A percentile compares a stretch with the other conserved stretches of the same genome.
phyloP scores from a whole-genome alignment of 2,329 filamentous ascomycete species.

The Neodidymelliopsis sp. region DNA sequence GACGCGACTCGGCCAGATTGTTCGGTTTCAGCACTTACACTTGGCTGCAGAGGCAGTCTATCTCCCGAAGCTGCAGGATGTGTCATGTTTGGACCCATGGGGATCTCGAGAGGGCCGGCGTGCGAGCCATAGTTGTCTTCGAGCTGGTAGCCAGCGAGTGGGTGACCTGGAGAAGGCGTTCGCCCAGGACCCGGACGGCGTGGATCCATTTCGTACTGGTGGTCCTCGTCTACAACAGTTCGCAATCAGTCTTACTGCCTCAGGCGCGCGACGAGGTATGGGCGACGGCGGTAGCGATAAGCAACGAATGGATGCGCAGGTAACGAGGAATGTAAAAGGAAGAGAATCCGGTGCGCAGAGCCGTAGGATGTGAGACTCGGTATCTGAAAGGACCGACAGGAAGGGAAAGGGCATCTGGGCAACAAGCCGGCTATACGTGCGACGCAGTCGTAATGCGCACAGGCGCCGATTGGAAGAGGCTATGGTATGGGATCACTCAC shows the following conservation, averaged over 20 bases:
- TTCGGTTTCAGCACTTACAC: slow-evolving; percentile 63
- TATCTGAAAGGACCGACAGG: slow-evolving; percentile 11
- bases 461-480: slow-evolving; percentile 13
- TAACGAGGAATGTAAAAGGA: slow-evolving; percentile 14
- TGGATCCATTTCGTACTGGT: slow-evolving; percentile 59
- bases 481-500: slow-evolving; percentile 35
- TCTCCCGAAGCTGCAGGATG: slow-evolving; percentile 69
- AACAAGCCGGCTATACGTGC: slow-evolving; percentile 18
- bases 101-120: slow-evolving; percentile 70
- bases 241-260: slow-evolving; percentile 29
- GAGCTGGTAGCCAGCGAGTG: slow-evolving; percentile 79
- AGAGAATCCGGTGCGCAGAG: slow-evolving; percentile 10
- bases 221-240: slow-evolving; percentile 33
- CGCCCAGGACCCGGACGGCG: slow-evolving; percentile 53
- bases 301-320: slow-evolving; percentile 23
- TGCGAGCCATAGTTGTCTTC: slow-evolving; percentile 74
- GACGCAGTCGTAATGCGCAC: slow-evolving; percentile 20
- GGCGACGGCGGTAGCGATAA: slow-evolving; percentile 3
- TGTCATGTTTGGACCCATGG: slow-evolving; percentile 64
- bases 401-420: slow-evolving; percentile 21
- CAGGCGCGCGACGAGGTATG: slow-evolving; percentile 23
- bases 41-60: slow-evolving; percentile 81
- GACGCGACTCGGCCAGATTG: background rate
- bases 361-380: slow-evolving; percentile 7
- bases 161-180: slow-evolving; percentile 79